These are phyloP conservation scores for Sideroxylon spinosum DNA, from an alignment of 179 eudicot genomes.

Conservation along the genomic window DNA sequence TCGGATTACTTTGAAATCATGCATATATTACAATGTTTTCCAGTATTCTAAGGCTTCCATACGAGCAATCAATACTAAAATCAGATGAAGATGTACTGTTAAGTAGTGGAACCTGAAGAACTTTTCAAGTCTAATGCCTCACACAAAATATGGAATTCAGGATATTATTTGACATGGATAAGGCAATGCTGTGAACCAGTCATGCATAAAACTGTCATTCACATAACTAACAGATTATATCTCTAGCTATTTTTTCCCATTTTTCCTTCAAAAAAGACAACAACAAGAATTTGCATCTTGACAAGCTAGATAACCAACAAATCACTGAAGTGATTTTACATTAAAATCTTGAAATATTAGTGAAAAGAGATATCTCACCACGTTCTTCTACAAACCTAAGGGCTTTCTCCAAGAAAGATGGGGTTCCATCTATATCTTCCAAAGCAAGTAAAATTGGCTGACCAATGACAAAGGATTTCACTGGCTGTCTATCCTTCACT, in stretches of 20 bases:
- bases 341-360: neutral
- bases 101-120: slow-evolving; percentile 11
- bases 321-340: slow-evolving; percentile 1
- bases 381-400: slow-evolving; percentile 76
- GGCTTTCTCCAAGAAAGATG: slow-evolving; percentile 95
- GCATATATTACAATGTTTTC: neutral
- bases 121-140: neutral
- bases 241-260: neutral
- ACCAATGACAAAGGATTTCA: slow-evolving; percentile 78
- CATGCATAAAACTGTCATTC: neutral
- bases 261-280: neutral
- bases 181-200: no score
- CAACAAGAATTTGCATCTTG: neutral
- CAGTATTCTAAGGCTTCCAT: neutral
- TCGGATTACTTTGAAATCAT: neutral
- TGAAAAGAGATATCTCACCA: slow-evolving; percentile 47
- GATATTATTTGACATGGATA: neutral
- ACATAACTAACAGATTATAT: neutral
- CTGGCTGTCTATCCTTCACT: slow-evolving; percentile 62
- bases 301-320: neutral
- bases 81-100: neutral
- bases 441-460: slow-evolving; percentile 91
- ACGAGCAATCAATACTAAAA: neutral
- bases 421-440: slow-evolving; percentile 94
- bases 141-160: neutral